Base-by-base conservation (phyloP, 108 stramenopile species). In the Fistulifera pelliculosa region DNA sequence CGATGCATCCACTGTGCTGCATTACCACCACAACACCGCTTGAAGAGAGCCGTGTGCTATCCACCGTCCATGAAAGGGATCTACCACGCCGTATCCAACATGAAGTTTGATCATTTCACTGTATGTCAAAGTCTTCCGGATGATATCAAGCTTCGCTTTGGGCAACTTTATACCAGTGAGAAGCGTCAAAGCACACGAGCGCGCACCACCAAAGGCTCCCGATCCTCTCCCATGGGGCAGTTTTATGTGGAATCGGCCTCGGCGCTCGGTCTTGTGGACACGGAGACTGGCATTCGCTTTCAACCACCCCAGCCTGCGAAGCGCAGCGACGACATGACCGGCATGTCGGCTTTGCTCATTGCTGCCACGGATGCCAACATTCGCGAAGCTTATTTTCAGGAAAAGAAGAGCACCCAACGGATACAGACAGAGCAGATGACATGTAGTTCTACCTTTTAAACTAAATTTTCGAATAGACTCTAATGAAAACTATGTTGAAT, bases 101-200 rank as follows among this genome's bases (percentile, higher is more conserved):
- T 77, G 71, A 73, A 73, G 52, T 77, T 73, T 50, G 76, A 77
- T 60, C 76, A 77, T 41, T 77, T 73, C 56, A 49, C 42, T 0
- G 38, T 39, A 0, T 77, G 76, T 49, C 47, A 40, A 15, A 58
- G 64, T 19, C 45, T 77, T 8, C 54, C 64, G 1, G 27, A 49
- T 11, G 17, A 68, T 15, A 53, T 35, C 19, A 22, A 58, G 18
- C 47, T 15, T 3, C 62, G 68, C 18, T 71, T 77, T 44, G 10
- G 18, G 14, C 16, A 24, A 0, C 49, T 81, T 11, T 47, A 49
- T 41, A 27, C 52, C 11, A n/a, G 56, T 1, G 28, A 45, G 24
- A 65, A 73, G 13, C 43, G 54, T 13, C 14, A 18, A 1, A 18
- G 14, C 13, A 18, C 41, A 6, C 22, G 56, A 45, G 31, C 15